These are phyloP conservation scores for Chlamydomonas asymmetrica DNA, from an alignment of 139 green algal genomes.

Conservation along the genomic window DNA sequence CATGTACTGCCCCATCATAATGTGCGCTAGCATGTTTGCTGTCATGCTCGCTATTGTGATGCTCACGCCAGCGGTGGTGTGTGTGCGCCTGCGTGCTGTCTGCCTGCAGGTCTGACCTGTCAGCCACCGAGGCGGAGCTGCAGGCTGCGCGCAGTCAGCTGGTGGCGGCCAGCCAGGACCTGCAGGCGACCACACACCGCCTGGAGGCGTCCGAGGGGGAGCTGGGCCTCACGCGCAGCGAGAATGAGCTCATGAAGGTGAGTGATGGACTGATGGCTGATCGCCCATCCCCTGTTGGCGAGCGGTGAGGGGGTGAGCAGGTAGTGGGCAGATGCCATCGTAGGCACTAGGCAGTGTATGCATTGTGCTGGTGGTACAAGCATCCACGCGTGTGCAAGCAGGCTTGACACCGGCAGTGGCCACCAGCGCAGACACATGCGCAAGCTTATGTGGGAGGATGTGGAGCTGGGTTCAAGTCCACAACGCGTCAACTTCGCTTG, in stretches of 20 bases:
- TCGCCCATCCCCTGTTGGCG: background rate
- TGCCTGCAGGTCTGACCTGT: slow-evolving; percentile 19
- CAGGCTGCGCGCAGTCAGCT: slow-evolving; percentile 25
- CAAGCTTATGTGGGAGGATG: too few relatives aligned
- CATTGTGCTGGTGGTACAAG: background rate
- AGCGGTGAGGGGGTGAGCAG: background rate
- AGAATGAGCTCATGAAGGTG: slow-evolving; percentile 41
- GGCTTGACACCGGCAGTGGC: too few relatives aligned
- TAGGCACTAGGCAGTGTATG: background rate
- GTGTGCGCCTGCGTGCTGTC: background rate
- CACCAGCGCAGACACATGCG: too few relatives aligned
- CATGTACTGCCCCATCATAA: background rate
- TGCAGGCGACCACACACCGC: background rate
- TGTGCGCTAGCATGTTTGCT: background rate
- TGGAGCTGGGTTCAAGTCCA: too few relatives aligned
- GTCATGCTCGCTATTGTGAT: too few relatives aligned
- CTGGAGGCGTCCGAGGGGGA: slow-evolving; percentile 33
- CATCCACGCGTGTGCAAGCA: too few relatives aligned
- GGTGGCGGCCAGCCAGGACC: slow-evolving; percentile 3
- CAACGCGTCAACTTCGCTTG: too few relatives aligned
- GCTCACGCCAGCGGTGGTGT: background rate
- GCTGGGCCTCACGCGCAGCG: slow-evolving; percentile 37
- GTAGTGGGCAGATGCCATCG: background rate
- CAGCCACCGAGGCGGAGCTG: slow-evolving; percentile 26
- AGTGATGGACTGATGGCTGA: background rate